Evolutionary conservation across 2,329 filamentous ascomycete species (phyloP).

Genomic region (Ascosphaera apis): DNA sequence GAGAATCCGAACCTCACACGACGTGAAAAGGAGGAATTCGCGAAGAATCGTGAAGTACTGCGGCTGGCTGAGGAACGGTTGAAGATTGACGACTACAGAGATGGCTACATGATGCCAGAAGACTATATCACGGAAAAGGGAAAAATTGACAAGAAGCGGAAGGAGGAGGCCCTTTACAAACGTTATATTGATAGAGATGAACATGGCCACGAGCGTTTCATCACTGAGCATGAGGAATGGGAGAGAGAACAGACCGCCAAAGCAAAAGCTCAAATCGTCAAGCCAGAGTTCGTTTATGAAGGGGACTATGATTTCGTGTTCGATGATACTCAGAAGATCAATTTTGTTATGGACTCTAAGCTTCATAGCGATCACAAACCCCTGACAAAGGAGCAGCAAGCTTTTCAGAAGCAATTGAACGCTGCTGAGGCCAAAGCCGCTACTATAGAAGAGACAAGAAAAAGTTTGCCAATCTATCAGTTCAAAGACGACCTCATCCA

Average conservation of each 20-base stretch:
- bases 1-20: constrained; percentile 54
- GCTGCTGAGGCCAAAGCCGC: constrained; percentile 72
- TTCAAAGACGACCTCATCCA: constrained; percentile 76
- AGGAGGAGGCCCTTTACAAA: constrained; percentile 74
- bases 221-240: constrained; percentile 93
- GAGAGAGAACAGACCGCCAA: constrained; percentile 73
- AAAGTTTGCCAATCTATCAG: constrained; percentile 67
- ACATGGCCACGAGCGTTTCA: constrained; percentile 65
- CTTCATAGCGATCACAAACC: constrained; percentile 45
- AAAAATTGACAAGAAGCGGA: constrained; percentile 66
- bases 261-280: constrained; percentile 64
- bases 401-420: constrained; percentile 59
- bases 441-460: constrained; percentile 92
- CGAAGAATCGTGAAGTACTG: constrained; percentile 63
- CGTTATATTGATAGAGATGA: constrained; percentile 75
- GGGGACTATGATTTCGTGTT: constrained; percentile 83
- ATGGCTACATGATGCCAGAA: constrained; percentile 82
- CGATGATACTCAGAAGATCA: constrained; percentile 69
- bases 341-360: constrained; percentile 55
- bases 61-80: constrained; percentile 64
- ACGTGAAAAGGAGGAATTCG: constrained; percentile 67
- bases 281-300: constrained; percentile 50
- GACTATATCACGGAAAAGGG: constrained; percentile 90
- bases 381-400: constrained; percentile 54
- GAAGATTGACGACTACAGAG: constrained; percentile 71